Evolutionary conservation across 495 filamentous ascomycete species (phyloP).

Genomic region (Ascobolus immersus): DNA sequence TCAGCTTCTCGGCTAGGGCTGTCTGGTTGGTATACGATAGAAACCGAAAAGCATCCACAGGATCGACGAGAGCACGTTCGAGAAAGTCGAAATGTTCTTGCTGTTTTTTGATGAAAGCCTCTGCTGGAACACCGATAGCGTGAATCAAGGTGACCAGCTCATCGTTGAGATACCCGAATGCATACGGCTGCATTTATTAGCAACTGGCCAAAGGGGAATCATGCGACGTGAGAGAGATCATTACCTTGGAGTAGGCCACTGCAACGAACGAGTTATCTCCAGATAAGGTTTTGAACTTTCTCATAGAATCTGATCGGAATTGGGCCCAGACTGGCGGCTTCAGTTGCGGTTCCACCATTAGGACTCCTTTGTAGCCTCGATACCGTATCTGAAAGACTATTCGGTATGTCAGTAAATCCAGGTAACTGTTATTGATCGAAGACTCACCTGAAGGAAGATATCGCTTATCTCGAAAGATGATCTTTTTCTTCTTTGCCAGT

Average conservation of each 20-base stretch:
- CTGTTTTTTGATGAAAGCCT: slow-evolving; percentile 22
- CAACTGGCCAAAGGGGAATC: neutral
- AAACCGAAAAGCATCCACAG: slow-evolving; percentile 20
- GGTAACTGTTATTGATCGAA: too few relatives aligned
- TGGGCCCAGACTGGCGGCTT: slow-evolving; percentile 16
- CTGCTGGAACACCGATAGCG: slow-evolving; percentile 19
- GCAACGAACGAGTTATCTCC: slow-evolving; percentile 24
- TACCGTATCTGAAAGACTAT: slow-evolving; percentile 27
- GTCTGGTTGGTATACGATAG: slow-evolving; percentile 19
- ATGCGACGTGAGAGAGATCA: neutral
- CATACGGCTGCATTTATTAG: slow-evolving; percentile 22
- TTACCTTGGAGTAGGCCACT: slow-evolving; percentile 24
- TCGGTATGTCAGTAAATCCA: too few relatives aligned
- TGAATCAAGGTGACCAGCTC: slow-evolving; percentile 24
- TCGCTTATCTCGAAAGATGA: slow-evolving; percentile 19
- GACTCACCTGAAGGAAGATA: too few relatives aligned
- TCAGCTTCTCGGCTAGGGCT: slow-evolving; percentile 22
- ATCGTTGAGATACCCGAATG: slow-evolving; percentile 26
- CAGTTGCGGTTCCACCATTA: slow-evolving; percentile 22
- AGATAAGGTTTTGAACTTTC: slow-evolving; percentile 22
- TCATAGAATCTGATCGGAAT: slow-evolving; percentile 27
- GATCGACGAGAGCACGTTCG: slow-evolving; percentile 13
- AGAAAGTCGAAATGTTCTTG: slow-evolving; percentile 21
- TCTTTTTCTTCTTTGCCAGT: slow-evolving; percentile 17
- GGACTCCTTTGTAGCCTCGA: slow-evolving; percentile 27